Percentiles rank a stretch among this genome's conserved stretches.
Evolutionary conservation across 352 stramenopile species (phyloP).

Genomic region (Phytophthora tubulina): DNA sequence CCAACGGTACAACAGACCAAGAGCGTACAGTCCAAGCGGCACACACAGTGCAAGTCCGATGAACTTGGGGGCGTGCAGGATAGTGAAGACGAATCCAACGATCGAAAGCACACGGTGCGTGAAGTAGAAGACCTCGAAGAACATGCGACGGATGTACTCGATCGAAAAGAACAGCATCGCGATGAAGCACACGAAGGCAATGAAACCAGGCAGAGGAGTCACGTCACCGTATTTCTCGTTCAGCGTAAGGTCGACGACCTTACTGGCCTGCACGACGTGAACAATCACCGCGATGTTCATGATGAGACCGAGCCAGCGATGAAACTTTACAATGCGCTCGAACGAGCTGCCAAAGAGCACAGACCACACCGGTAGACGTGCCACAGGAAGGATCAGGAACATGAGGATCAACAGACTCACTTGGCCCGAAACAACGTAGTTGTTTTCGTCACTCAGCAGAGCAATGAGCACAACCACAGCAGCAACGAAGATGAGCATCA

Average conservation of each 20-base stretch:
- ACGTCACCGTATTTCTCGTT: conserved; percentile 65
- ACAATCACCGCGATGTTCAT: conserved; percentile 66
- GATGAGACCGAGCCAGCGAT: conserved; percentile 79
- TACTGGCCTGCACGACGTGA: conserved; percentile 62
- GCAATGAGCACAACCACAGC: conserved; percentile 56
- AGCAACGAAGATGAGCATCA: conserved; percentile 73
- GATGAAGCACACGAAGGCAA: conserved; percentile 71
- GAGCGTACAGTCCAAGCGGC: conserved; percentile 69
- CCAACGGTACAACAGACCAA: conserved; percentile 68
- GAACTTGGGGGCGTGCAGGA: conserved; percentile 69
- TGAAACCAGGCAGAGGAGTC: conserved; percentile 66
- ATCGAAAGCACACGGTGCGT: conserved; percentile 77
- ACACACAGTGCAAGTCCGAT: conserved; percentile 68
- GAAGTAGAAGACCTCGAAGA: conserved; percentile 85
- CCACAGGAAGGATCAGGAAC: conserved; percentile 81
- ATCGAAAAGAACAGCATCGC: conserved; percentile 61
- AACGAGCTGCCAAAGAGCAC: conserved; percentile 80
- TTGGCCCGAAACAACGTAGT: conserved; percentile 63
- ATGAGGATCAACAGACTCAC: conserved; percentile 76
- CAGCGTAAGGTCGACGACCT: conserved; percentile 51
- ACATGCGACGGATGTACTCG: conserved; percentile 71
- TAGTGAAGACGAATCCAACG: conserved; percentile 79
- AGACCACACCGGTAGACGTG: conserved; percentile 70
- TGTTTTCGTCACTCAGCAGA: conserved; percentile 43
- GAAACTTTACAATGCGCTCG: conserved; percentile 87